These are phyloP conservation scores for Zygotorulaspora danielsina DNA, from an alignment of 805 yeast genomes.

Conservation along the genomic window DNA sequence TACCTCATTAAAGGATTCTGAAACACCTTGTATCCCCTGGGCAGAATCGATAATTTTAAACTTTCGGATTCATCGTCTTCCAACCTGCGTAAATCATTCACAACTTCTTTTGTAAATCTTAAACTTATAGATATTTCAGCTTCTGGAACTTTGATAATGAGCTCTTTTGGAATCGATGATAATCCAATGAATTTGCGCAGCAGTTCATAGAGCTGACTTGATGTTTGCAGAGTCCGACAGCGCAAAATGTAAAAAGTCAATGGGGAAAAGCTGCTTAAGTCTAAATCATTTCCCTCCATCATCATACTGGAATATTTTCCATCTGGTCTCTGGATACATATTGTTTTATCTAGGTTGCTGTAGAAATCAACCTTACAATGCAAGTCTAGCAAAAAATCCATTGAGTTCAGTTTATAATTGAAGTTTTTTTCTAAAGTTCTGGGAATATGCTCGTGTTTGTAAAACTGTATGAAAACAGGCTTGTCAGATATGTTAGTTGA, in stretches of 20 bases:
- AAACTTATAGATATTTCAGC: constrained; percentile 27
- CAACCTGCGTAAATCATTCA: constrained; percentile 9
- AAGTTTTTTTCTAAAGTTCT: constrained; percentile 1
- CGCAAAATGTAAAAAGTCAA: constrained; percentile 49
- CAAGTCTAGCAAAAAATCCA: constrained; percentile 33
- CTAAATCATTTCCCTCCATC: constrained; percentile 8
- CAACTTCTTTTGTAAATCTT: constrained; percentile 17
- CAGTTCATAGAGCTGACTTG: constrained; percentile 63
- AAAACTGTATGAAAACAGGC: constrained; percentile 64
- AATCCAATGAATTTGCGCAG: constrained; percentile 46
- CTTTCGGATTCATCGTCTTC: constrained; percentile 13
- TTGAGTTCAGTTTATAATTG: constrained; percentile 17
- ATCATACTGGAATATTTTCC: constrained; percentile 15
- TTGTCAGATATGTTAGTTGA: constrained; percentile 47
- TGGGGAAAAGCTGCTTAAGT: constrained; percentile 15
- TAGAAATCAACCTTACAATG: constrained; percentile 48
- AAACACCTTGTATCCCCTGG: constrained; percentile 23
- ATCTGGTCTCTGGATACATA: constrained; percentile 34
- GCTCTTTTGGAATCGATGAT: constrained; percentile 40
- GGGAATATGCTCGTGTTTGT: constrained; percentile 31
- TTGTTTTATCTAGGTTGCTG: constrained; percentile 65
- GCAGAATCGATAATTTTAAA: constrained; percentile 17
- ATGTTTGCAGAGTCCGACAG: constrained; percentile 47
- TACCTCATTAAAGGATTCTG: constrained; percentile 27
- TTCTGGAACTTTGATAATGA: constrained; percentile 47